These are phyloP conservation scores for Pochonia chlamydosporia DNA, from an alignment of 2,329 filamentous ascomycete genomes.

Conservation along the genomic window DNA sequence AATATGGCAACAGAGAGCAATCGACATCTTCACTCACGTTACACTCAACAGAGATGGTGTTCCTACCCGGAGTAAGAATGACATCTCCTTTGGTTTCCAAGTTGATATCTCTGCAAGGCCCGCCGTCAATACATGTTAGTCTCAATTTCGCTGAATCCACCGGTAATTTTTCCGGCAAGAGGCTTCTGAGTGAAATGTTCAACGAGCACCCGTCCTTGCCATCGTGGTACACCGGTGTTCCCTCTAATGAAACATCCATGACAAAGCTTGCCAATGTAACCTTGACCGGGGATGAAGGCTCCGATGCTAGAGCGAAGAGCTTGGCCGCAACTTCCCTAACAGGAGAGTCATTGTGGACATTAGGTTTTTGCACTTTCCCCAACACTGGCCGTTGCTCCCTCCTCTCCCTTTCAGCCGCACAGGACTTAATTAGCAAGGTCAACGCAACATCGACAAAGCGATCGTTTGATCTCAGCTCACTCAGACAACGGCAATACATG, in stretches of 20 bases:
- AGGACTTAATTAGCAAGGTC: slow-evolving; percentile 65
- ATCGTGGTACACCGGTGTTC: slow-evolving; percentile 62
- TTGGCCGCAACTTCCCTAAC: slow-evolving; percentile 44
- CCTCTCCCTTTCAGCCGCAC: slow-evolving; percentile 45
- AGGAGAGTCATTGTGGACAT: slow-evolving; percentile 24
- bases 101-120: slow-evolving; percentile 53
- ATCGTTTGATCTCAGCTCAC: slow-evolving; percentile 66
- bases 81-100: slow-evolving; percentile 23
- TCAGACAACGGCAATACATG: slow-evolving; percentile 79
- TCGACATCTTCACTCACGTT: slow-evolving; percentile 22
- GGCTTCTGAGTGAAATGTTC: slow-evolving; percentile 60
- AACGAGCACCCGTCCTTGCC: slow-evolving; percentile 71
- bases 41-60: slow-evolving; percentile 28
- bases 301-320: slow-evolving; percentile 38
- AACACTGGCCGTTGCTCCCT: slow-evolving; percentile 28
- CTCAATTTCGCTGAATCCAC: slow-evolving; percentile 61
- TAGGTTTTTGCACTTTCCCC: slow-evolving; percentile 9
- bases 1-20: not conserved
- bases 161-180: slow-evolving; percentile 65
- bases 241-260: slow-evolving; percentile 59
- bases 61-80: slow-evolving; percentile 43
- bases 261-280: slow-evolving; percentile 72
- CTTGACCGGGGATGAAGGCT: slow-evolving; percentile 51
- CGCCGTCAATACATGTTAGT: slow-evolving; percentile 49
- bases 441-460: slow-evolving; percentile 75